Evolutionary conservation across 495 filamentous ascomycete species (phyloP).

Genomic region (Aspergillus asperescens): DNA sequence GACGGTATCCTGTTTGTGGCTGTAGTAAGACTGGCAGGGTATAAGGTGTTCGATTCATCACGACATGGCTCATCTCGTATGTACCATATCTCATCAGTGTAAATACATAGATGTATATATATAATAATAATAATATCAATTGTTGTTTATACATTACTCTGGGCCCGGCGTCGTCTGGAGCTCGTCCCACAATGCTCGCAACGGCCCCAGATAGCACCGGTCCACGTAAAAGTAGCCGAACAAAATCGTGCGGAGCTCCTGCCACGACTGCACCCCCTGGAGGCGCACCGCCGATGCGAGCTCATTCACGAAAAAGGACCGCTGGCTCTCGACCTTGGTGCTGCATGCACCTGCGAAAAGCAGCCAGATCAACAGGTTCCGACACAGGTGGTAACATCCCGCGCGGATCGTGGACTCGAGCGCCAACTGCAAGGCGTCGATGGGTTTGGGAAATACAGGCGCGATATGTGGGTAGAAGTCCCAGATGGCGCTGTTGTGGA

Average conservation of each 20-base stretch:
- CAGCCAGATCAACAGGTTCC: conserved; percentile 39
- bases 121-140: conserved; percentile 10
- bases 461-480: conserved; percentile 41
- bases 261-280: conserved; percentile 34
- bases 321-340: conserved; percentile 26
- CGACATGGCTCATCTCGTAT: conserved; percentile 7
- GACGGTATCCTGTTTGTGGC: no score
- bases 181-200: conserved; percentile 39
- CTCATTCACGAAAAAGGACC: conserved; percentile 36
- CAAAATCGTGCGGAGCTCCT: conserved; percentile 34
- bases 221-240: conserved; percentile 41
- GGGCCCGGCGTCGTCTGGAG: conserved; percentile 19
- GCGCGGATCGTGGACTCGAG: conserved; percentile 34
- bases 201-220: conserved; percentile 30
- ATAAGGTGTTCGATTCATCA: no score
- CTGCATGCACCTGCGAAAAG: conserved; percentile 40
- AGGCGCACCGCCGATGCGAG: conserved; percentile 28
- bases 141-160: conserved; percentile 16
- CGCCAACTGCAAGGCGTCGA: conserved; percentile 34
- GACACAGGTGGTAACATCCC: conserved; percentile 34
- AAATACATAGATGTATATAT: conserved; percentile 11
- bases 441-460: conserved; percentile 37
- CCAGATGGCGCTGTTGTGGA: conserved; percentile 46
- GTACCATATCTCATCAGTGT: conserved; percentile 21
- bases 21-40: no score